Conservation (phyloP, 225 moss, liverwort and hornwort species). For the Ulota crispa region DNA sequence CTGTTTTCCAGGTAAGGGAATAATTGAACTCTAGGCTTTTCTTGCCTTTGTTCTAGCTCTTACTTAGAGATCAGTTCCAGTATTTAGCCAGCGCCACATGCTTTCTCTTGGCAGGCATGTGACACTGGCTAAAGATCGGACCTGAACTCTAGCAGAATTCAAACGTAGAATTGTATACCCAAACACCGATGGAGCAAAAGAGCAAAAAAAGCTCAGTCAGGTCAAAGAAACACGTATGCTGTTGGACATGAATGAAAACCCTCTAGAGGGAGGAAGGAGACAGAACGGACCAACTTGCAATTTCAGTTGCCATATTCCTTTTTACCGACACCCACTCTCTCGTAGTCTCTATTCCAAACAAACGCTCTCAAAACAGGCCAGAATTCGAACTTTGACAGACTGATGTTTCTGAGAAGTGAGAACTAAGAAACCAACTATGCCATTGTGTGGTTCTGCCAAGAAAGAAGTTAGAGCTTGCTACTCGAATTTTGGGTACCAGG, state of each 20-base stretch:
- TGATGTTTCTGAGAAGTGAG: no score
- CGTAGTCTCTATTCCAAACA: no score
- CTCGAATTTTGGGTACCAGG: no score
- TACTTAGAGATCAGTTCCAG: not conserved
- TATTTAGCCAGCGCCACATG: accelerated
- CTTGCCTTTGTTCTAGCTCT: not conserved
- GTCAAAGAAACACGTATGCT: not conserved
- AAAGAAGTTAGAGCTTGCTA: no score
- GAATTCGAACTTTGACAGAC: no score
- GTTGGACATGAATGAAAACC: not conserved
- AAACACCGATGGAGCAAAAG: no score
- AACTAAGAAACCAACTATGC: no score
- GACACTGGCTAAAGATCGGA: not conserved
- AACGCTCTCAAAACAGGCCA: no score
- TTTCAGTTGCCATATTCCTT: not conserved
- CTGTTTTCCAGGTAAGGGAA: not conserved
- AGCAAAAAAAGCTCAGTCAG: not conserved
- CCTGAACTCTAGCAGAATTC: not conserved
- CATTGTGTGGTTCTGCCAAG: no score
- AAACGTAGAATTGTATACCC: no score
- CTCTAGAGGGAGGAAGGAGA: not conserved
- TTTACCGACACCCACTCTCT: no score
- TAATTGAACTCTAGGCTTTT: not conserved
- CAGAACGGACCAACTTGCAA: not conserved
- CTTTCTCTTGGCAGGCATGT: not conserved